These are phyloP conservation scores for Capronia coronata DNA, from an alignment of 2,329 filamentous ascomycete genomes.

Conservation along the genomic window DNA sequence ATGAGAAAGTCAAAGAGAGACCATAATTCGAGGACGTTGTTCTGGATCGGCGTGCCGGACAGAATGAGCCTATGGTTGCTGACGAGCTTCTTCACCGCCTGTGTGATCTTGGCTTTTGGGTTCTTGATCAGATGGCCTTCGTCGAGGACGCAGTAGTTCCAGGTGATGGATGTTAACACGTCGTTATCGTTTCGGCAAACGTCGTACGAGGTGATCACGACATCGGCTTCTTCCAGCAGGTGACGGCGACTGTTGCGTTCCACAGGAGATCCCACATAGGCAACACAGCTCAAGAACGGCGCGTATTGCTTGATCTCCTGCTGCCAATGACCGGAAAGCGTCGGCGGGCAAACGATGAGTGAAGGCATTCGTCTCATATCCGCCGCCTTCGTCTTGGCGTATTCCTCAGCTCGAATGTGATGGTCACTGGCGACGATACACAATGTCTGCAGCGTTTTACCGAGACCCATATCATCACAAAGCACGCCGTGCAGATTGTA, in stretches of 20 bases:
- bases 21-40: slow-evolving; percentile 95
- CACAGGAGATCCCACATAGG: slow-evolving; percentile 82
- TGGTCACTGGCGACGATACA: slow-evolving; percentile 98
- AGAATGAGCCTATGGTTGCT: slow-evolving; percentile 95
- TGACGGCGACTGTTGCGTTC: slow-evolving; percentile 68
- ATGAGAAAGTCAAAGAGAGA: slow-evolving; percentile 98
- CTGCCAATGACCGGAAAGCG: slow-evolving; percentile 95
- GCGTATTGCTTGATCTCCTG: slow-evolving; percentile 95
- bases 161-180: slow-evolving; percentile 70
- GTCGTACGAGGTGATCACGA: slow-evolving; percentile 96
- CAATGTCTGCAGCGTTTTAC: slow-evolving; percentile 93
- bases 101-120: slow-evolving; percentile 88
- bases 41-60: slow-evolving; percentile 94
- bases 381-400: slow-evolving; percentile 67
- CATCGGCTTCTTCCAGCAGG: slow-evolving; percentile 69
- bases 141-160: slow-evolving; percentile 96
- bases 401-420: slow-evolving; percentile 86
- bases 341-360: slow-evolving; percentile 91
- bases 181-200: slow-evolving; percentile 96
- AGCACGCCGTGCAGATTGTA: slow-evolving; percentile 98
- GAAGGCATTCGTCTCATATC: slow-evolving; percentile 79
- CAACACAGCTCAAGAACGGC: slow-evolving; percentile 80
- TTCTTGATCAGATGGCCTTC: slow-evolving; percentile 99
- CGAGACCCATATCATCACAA: slow-evolving; percentile 98
- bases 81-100: slow-evolving; percentile 79